Percentiles rank a stretch among this genome's conserved stretches.
Conservation (phyloP, 331 rosid genomes). For the Quercus tomentella region DNA sequence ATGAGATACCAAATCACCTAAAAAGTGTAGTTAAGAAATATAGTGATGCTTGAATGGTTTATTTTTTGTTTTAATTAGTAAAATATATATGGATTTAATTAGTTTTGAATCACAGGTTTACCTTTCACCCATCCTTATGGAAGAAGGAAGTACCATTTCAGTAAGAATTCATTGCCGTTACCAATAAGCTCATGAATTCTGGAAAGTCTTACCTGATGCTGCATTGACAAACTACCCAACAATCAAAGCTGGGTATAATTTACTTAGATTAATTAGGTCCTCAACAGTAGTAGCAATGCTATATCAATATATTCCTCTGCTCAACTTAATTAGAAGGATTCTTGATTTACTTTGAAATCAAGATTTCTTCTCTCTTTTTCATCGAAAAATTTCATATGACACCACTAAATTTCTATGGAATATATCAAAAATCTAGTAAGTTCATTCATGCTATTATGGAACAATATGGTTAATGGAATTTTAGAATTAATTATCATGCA, state of each 20-base stretch:
- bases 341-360: no score
- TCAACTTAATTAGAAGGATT: background rate
- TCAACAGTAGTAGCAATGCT: constrained; percentile 62
- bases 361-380: no score
- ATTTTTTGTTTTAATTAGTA: no score
- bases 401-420: background rate
- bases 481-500: no score
- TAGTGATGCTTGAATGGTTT: background rate
- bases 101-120: no score
- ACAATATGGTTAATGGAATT: no score
- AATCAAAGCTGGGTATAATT: constrained; percentile 56
- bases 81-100: no score
- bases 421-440: background rate
- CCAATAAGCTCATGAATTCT: background rate
- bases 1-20: no score
- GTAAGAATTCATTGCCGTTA: no score
- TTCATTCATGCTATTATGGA: no score
- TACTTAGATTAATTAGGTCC: constrained; percentile 60
- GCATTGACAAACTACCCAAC: constrained; percentile 78
- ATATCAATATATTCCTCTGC: constrained; percentile 35
- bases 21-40: background rate
- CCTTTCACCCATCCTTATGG: no score
- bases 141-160: no score
- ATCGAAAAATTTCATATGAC: background rate
- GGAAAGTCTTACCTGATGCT: constrained; percentile 54